phyloP scores from a whole-genome alignment of 129 eudicot genomes.

The Flaveria robusta region DNA sequence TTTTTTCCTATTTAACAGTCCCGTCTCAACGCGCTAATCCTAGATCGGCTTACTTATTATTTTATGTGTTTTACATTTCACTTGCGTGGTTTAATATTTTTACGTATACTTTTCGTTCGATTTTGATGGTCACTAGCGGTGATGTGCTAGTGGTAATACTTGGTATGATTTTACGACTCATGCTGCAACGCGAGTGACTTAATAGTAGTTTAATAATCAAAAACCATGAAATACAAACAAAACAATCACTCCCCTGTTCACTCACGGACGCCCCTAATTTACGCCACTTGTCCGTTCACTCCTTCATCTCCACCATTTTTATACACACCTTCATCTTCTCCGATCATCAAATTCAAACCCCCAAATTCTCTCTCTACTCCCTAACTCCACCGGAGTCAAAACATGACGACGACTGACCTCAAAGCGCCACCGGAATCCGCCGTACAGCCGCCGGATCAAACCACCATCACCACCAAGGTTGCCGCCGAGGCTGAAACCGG shows the following conservation, averaged over 20 bases:
- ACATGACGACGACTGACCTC: slow-evolving; percentile 34
- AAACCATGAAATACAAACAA: slow-evolving; percentile 4
- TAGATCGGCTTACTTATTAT: no score
- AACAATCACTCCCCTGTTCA: slow-evolving; percentile 9
- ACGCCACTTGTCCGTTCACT: slow-evolving; percentile 14
- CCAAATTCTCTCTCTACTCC: neutral
- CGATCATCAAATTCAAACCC: neutral
- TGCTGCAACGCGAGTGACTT: no score
- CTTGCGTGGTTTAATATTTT: no score
- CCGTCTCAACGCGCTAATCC: no score
- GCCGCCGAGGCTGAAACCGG: slow-evolving; percentile 34
- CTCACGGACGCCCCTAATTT: slow-evolving; percentile 30
- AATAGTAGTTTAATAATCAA: no score
- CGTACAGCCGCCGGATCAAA: slow-evolving; percentile 38
- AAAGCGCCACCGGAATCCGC: slow-evolving; percentile 38
- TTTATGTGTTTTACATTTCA: no score
- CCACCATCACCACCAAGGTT: slow-evolving; percentile 22
- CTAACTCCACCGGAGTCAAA: neutral
- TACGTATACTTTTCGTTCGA: no score
- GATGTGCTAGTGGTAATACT: no score
- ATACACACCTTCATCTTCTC: neutral
- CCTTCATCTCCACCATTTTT: slow-evolving; percentile 23
- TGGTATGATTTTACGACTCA: no score
- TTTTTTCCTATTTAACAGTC: no score
- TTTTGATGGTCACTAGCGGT: no score